Percentiles rank a stretch among this genome's conserved stretches.
Conservation (phyloP, 352 stramenopile species). For the Globisporangium emineosum region DNA sequence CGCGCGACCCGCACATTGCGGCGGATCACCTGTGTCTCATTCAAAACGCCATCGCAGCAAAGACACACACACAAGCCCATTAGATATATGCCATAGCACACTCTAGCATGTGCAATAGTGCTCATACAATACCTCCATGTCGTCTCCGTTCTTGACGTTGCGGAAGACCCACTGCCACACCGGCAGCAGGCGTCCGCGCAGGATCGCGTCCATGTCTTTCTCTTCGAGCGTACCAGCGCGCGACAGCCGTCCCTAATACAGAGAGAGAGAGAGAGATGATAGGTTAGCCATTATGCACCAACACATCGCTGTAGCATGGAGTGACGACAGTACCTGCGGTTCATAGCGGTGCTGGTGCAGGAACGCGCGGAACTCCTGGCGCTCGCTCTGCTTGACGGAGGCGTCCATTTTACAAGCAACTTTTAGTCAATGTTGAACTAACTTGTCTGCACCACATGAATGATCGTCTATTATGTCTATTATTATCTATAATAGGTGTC, state of each 20-base stretch:
- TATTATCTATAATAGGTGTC: too few species aligned
- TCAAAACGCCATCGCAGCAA: not conserved
- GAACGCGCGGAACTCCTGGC: conserved; percentile 40
- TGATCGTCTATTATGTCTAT: too few species aligned
- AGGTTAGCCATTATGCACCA: not conserved
- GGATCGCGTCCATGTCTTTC: conserved; percentile 41
- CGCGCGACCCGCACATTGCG: conserved; percentile 35
- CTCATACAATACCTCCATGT: conserved; percentile 40
- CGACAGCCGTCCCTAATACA: conserved; percentile 29
- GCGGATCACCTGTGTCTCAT: conserved; percentile 18
- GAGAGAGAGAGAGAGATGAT: not conserved
- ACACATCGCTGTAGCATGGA: not conserved
- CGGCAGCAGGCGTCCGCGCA: conserved; percentile 25
- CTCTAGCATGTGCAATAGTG: not conserved
- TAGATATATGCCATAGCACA: not conserved
- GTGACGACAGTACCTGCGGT: conserved; percentile 24
- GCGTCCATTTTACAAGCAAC: conserved; percentile 4
- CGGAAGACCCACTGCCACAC: conserved; percentile 39
- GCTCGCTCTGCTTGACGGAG: conserved; percentile 25
- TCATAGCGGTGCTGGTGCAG: conserved; percentile 37
- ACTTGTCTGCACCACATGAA: too few species aligned
- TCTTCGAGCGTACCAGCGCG: conserved; percentile 32
- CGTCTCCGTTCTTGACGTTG: conserved; percentile 37
- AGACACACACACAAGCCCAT: not conserved
- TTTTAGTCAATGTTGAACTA: too few species aligned